phyloP scores from a whole-genome alignment of 768 basidiomycete species.

The Cubamyces lactineus region DNA sequence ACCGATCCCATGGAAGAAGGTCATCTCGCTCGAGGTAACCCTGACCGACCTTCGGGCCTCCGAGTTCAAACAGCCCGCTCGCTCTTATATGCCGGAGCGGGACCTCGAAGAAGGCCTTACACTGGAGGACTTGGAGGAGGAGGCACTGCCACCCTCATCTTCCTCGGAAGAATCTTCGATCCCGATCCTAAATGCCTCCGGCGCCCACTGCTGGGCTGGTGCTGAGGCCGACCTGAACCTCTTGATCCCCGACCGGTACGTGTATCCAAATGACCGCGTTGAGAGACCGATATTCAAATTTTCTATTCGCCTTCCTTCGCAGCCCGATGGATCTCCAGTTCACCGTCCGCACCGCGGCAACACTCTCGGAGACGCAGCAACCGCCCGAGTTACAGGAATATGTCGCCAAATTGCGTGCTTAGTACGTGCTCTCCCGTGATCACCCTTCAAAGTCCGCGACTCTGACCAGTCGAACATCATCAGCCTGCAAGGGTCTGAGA shows the following conservation, averaged over 20 bases:
- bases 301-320: not conserved
- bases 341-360: slow-evolving; percentile 40
- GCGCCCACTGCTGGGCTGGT: slow-evolving; percentile 40
- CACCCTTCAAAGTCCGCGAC: not conserved
- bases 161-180: not conserved
- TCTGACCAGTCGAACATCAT: not conserved
- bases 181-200: slow-evolving; percentile 15
- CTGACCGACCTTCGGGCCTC: slow-evolving; percentile 11
- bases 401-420: slow-evolving; percentile 40
- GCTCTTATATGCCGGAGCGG: not conserved
- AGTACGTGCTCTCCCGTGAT: slow-evolving; percentile 39
- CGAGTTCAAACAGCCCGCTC: not conserved
- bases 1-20: slow-evolving; percentile 10
- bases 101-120: slow-evolving; percentile 12
- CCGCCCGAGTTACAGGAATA: slow-evolving; percentile 50
- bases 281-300: slow-evolving; percentile 17
- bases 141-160: slow-evolving; percentile 1
- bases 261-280: not conserved
- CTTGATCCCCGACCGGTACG: slow-evolving; percentile 62
- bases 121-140: slow-evolving; percentile 1
- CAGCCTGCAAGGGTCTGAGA: slow-evolving; percentile 41
- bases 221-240: slow-evolving; percentile 47
- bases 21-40: slow-evolving; percentile 28
- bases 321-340: slow-evolving; percentile 66
- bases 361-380: slow-evolving; percentile 36